These are phyloP conservation scores for Penicillium nucicola DNA, from an alignment of 495 filamentous ascomycete species.

Conservation along the genomic window DNA sequence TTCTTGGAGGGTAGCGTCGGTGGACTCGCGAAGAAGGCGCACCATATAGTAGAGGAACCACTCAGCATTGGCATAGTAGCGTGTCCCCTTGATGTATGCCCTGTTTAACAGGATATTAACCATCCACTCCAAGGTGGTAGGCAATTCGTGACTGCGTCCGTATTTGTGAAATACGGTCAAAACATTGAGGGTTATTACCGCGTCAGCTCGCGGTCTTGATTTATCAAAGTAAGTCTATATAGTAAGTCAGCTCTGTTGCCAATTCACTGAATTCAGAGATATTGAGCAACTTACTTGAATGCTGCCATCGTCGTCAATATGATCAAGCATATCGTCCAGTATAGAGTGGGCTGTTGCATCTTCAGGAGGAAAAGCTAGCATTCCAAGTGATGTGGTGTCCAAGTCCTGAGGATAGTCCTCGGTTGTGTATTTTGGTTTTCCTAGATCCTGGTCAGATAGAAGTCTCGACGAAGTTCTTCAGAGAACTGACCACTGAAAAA, in stretches of 20 bases:
- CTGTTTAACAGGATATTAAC: conserved; percentile 7
- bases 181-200: conserved; percentile 20
- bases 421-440: not conserved
- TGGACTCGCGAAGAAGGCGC: not conserved
- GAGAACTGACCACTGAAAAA: conserved; percentile 8
- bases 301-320: conserved; percentile 13
- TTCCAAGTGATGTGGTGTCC: conserved; percentile 22
- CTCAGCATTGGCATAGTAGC: conserved; percentile 18
- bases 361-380: not conserved
- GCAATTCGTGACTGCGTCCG: conserved; percentile 32
- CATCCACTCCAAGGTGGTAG: conserved; percentile 32
- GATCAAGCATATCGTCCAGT: conserved; percentile 19
- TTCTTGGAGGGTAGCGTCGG: not conserved
- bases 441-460: not conserved
- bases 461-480: too few species aligned
- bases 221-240: conserved; percentile 17
- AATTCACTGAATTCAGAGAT: too few species aligned
- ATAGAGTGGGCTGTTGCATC: not conserved
- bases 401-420: conserved; percentile 20
- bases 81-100: conserved; percentile 23
- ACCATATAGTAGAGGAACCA: conserved; percentile 18
- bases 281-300: not conserved
- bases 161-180: conserved; percentile 14
- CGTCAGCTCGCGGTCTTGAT: conserved; percentile 13
- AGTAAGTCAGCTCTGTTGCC: not conserved